Evolutionary conservation across 805 yeast species (phyloP).

Genomic region (Brettanomyces anomalus): DNA sequence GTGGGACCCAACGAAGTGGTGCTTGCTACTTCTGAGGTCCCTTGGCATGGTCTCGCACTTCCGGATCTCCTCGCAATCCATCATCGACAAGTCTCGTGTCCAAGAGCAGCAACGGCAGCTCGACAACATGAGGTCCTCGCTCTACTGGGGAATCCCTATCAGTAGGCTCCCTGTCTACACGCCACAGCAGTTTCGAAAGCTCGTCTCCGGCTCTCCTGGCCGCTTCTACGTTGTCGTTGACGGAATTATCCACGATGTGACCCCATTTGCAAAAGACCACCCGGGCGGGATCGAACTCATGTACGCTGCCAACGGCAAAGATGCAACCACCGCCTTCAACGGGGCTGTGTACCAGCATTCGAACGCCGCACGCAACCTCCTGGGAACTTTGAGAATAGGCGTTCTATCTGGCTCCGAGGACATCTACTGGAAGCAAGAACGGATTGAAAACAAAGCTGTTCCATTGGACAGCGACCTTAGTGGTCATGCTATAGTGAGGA

Average conservation of each 20-base stretch:
- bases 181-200: conserved; percentile 34
- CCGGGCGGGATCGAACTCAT: conserved; percentile 88
- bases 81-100: conserved; percentile 62
- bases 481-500: conserved; percentile 48
- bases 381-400: conserved; percentile 92
- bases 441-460: conserved; percentile 54
- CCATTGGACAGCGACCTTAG: conserved; percentile 44
- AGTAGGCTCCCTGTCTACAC: conserved; percentile 68
- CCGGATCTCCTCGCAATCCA: conserved; percentile 45
- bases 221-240: conserved; percentile 69
- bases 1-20: conserved; percentile 84
- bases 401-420: conserved; percentile 77
- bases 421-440: conserved; percentile 74
- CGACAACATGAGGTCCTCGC: conserved; percentile 64
- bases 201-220: conserved; percentile 24
- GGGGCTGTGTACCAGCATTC: conserved; percentile 94
- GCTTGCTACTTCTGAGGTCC: conserved; percentile 41
- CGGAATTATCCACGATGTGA: conserved; percentile 88
- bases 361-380: conserved; percentile 83
- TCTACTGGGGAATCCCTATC: conserved; percentile 93
- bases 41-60: conserved; percentile 53
- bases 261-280: conserved; percentile 84
- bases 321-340: conserved; percentile 88
- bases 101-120: conserved; percentile 78
- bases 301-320: conserved; percentile 78